Evolutionary conservation across 495 filamentous ascomycete genomes (phyloP), one percentile per base, ranked within the genome.

Genomic region (Bathelium albidoporum): DNA sequence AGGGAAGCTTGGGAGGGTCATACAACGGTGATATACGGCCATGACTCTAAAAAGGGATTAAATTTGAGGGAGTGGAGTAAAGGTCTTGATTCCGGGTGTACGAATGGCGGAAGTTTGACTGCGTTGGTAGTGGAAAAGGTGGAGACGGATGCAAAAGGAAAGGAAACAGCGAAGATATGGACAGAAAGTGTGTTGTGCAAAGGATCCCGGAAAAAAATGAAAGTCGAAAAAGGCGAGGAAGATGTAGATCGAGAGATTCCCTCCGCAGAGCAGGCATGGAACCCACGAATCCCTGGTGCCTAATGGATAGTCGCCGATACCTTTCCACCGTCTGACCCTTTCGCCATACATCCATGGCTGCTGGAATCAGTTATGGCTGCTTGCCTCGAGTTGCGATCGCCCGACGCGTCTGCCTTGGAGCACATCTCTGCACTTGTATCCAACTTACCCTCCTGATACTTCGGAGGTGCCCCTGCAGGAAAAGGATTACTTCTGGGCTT

Each of bases 1-100:
- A 59, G 62, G 59, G 69, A 58, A 58, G 1, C 68, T 74, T 29
- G 70, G 73, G 1, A 77, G 68, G 49, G n/a, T 36, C n/a, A 60
- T 45, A 62, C 68, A 60, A 87, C 87, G 22, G 83, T 94, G 24
- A 79, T 88, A 58, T 98, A 96, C 71, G 94, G 93, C 2, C 94
- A 98, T 71, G 89, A 97, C 72, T 82, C 89, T 43, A 84, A 83
- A 44, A 72, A 75, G 0, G 89, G 89, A 0, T 79, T 95, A 20
- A 83, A 87, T 44, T 73, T 89, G 7, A 73, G 81, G 52, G 75
- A 75, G 32, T 95, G 91, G 71, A 87, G 86, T 45, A 90, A 90
- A 70, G 94, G 94, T 1, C 77, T 98, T 24, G 94, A 97, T 71
- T 85, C 85, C 0, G 87, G 86, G 1, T 97, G 92, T 70, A 83